Evolutionary conservation across 2,329 filamentous ascomycete species (phyloP).

Genomic region (Furcasterigmium sp.): DNA sequence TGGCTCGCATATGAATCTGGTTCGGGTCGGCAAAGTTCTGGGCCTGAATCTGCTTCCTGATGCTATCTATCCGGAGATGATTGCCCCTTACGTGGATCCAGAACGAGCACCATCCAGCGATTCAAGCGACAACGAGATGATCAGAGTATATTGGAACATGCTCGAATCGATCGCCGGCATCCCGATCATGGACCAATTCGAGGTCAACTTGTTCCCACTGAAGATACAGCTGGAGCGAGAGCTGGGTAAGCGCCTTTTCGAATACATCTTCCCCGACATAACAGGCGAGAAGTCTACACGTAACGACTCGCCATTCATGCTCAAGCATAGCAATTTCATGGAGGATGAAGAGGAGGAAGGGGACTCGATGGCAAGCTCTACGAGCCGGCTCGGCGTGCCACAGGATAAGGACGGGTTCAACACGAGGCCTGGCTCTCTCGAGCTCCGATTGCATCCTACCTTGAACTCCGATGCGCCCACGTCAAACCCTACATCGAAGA

Average conservation of each 20-base stretch:
- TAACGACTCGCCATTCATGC: conserved; percentile 56
- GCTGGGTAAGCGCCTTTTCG: conserved; percentile 86
- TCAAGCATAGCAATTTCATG: conserved; percentile 41
- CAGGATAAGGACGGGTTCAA: conserved; percentile 45
- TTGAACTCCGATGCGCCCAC: conserved; percentile 51
- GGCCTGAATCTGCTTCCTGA: conserved; percentile 87
- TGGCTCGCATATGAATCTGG: conserved; percentile 88
- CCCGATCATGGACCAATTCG: conserved; percentile 93
- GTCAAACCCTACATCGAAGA: conserved; percentile 24
- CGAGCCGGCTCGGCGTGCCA: conserved; percentile 28
- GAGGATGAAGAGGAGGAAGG: conserved; percentile 37
- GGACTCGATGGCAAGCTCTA: conserved; percentile 32
- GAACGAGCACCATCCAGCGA: conserved; percentile 32
- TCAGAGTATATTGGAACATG: conserved; percentile 96
- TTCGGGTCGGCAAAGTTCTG: conserved; percentile 82
- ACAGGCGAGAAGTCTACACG: conserved; percentile 47
- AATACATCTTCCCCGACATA: conserved; percentile 93
- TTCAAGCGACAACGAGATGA: conserved; percentile 58
- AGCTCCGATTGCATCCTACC: conserved; percentile 78
- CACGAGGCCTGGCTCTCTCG: conserved; percentile 67
- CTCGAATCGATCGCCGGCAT: conserved; percentile 97
- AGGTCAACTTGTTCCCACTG: conserved; percentile 87
- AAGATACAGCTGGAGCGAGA: conserved; percentile 92
- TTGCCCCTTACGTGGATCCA: conserved; percentile 78
- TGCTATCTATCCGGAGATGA: conserved; percentile 93